Evolutionary conservation across 768 basidiomycete genomes (phyloP), one percentile per base, ranked within the genome.

Genomic region (Pisolithus albus): DNA sequence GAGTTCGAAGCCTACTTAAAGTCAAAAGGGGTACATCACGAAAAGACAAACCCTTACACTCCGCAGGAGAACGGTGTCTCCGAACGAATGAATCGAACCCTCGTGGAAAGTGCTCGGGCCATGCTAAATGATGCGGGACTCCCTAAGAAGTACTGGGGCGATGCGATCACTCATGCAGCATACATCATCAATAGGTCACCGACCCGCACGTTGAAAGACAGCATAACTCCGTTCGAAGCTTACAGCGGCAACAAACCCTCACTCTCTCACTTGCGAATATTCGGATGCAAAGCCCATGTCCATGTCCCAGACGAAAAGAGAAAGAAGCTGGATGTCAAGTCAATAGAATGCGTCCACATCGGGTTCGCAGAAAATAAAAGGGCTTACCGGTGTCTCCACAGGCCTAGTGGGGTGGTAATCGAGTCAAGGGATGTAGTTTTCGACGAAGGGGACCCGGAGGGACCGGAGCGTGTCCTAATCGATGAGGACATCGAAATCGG

Each of bases 11-110:
- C 26, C 26, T 26, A 26, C 26, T 26, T 26, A 26, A 26, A 26
- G 26, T 26, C 26, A 26, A 26, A 26, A 26, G 26, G 26, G 26
- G 26, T 26, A 26, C 26, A 26, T 26, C 26, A 26, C 6, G 26
- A 26, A 26, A 26, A 26, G 26, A 26, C 26, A 26, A 26, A 26
- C 26, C 26, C 65, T 7, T 49, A 53, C 30, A 53, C 52, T 7
- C 52, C 42, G 1, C 47, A 53, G 26, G 47, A 53, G 18, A 53
- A 53, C 24, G 24, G 52, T 1, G 34, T 53, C 10, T n/a, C 38
- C 1, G 10, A 53, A 26, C 21, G 15, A 19, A 53, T 53, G 52
- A 53, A 53, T 21, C 19, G 7, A 5, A 52, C 46, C 2, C 37
- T 52, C 4, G 19, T 52, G 3, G 47, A 52, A 38, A 18, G 18